phyloP scores from a whole-genome alignment of 2,329 filamentous ascomycete genomes.

The Xylaria arbuscula region DNA sequence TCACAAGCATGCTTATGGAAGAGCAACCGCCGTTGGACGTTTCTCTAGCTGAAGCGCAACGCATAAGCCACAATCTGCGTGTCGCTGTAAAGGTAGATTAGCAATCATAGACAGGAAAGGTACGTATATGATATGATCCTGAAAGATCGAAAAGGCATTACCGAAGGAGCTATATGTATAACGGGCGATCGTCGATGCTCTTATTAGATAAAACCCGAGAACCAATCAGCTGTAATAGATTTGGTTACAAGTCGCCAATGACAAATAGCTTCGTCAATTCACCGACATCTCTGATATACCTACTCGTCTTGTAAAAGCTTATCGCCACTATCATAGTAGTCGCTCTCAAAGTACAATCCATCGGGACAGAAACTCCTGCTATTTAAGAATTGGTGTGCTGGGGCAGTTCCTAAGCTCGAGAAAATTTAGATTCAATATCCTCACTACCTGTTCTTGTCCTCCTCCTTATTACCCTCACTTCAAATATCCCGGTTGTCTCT shows the following conservation, averaged over 20 bases:
- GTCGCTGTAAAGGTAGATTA: conserved; percentile 65
- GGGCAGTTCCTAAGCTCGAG: too few species aligned
- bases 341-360: not conserved
- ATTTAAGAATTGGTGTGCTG: too few species aligned
- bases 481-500: too few species aligned
- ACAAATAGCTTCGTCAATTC: conserved; percentile 9
- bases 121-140: conserved; percentile 50
- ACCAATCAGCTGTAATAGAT: conserved; percentile 48
- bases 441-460: too few species aligned
- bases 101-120: conserved; percentile 59
- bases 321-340: not conserved
- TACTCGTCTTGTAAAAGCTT: not conserved
- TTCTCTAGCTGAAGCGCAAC: conserved; percentile 66
- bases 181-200: conserved; percentile 72
- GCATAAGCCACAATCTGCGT: conserved; percentile 81
- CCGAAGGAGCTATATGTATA: conserved; percentile 63
- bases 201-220: conserved; percentile 51
- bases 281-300: conserved; percentile 7
- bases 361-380: not conserved
- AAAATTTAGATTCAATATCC: too few species aligned
- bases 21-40: conserved; percentile 78
- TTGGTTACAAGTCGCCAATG: not conserved
- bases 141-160: conserved; percentile 75
- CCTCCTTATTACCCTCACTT: too few species aligned
- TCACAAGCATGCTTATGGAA: conserved; percentile 70